Evolutionary conservation across 768 basidiomycete genomes (phyloP).

Genomic region (Boletus tomentosulus): DNA sequence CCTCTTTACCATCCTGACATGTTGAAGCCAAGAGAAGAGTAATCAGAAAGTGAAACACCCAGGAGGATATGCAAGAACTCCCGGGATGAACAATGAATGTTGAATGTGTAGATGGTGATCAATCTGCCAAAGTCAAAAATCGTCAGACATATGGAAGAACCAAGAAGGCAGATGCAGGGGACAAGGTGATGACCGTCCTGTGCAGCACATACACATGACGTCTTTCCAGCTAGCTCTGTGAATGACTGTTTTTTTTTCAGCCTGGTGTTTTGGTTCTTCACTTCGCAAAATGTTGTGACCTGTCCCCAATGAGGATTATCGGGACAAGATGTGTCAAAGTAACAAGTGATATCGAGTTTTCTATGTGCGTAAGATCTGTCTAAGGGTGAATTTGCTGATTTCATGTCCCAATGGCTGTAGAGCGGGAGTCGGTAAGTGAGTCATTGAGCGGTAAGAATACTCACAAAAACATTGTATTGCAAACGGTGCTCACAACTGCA

Average conservation of each 20-base stretch:
- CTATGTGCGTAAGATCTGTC: not conserved
- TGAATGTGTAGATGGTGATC: not conserved
- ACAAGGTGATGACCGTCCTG: not conserved
- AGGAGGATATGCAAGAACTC: too few species aligned
- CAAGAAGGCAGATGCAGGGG: not conserved
- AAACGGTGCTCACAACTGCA: not conserved
- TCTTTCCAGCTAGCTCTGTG: not conserved
- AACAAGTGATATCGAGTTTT: slow-evolving; percentile 2
- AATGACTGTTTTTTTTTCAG: not conserved
- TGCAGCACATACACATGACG: not conserved
- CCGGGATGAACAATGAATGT: too few species aligned
- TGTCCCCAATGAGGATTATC: not conserved
- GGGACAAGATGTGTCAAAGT: not conserved
- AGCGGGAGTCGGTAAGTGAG: not conserved
- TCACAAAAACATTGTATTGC: not conserved
- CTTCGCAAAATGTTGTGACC: not conserved
- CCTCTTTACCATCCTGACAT: too few species aligned
- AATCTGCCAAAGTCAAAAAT: not conserved
- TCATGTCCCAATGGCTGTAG: not conserved
- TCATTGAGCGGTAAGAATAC: not conserved
- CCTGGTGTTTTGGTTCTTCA: not conserved
- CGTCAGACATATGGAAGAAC: not conserved
- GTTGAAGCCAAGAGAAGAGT: too few species aligned
- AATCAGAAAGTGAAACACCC: too few species aligned
- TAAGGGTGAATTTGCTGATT: not conserved